phyloP scores from a whole-genome alignment of 2,329 filamentous ascomycete genomes.

The Cucurbitaria berberidis region DNA sequence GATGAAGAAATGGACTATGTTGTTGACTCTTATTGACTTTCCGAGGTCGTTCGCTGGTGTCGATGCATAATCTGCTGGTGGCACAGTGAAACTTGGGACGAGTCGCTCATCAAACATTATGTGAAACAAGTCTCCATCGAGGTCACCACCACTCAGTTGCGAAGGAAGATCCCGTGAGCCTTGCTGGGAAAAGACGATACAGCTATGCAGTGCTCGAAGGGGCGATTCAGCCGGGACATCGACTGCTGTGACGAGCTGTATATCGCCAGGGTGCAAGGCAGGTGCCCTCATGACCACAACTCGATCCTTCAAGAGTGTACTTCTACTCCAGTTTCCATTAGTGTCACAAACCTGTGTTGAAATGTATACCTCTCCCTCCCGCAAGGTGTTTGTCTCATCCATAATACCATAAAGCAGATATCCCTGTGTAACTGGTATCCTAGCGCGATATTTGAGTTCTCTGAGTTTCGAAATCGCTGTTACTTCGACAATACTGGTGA shows the following conservation, averaged over 20 bases:
- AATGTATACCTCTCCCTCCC: constrained; percentile 72
- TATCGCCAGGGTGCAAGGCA: constrained; percentile 80
- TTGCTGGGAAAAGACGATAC: constrained; percentile 76
- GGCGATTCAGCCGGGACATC: constrained; percentile 66
- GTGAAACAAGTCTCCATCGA: constrained; percentile 84
- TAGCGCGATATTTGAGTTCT: constrained; percentile 77
- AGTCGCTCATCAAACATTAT: constrained; percentile 72
- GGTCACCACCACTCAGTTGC: constrained; percentile 78
- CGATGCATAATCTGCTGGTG: constrained; percentile 73
- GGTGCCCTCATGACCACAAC: constrained; percentile 79
- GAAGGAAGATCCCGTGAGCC: constrained; percentile 78
- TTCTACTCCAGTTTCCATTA: constrained; percentile 16
- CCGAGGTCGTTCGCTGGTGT: constrained; percentile 64
- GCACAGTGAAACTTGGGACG: constrained; percentile 52
- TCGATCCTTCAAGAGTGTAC: constrained; percentile 28
- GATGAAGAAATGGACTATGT: constrained; percentile 85
- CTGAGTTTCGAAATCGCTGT: constrained; percentile 73
- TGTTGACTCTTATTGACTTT: constrained; percentile 63
- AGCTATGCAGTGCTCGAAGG: constrained; percentile 69
- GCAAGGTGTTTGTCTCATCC: constrained; percentile 75
- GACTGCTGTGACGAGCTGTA: constrained; percentile 69
- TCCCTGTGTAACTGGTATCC: constrained; percentile 73
- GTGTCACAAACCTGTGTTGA: constrained; percentile 57
- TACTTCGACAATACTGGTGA: constrained; percentile 73
- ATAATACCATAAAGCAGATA: constrained; percentile 83